Conservation (phyloP, 306 rosid species). For the Dryas alaskensis region DNA sequence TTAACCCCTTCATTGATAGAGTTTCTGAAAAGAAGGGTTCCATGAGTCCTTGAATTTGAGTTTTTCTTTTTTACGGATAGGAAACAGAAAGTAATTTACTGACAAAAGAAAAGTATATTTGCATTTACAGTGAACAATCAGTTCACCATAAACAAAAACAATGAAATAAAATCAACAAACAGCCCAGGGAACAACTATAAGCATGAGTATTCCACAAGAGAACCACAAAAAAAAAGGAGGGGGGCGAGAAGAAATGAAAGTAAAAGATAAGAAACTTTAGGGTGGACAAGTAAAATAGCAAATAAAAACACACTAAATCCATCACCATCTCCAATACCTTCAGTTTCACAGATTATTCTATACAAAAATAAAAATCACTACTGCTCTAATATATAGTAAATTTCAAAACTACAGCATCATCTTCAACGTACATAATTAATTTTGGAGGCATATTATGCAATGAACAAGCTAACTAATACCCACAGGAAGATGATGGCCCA, state of each 20-base stretch:
- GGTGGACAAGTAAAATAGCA: not conserved
- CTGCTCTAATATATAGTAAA: not conserved
- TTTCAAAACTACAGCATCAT: not conserved
- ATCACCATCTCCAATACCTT: not conserved
- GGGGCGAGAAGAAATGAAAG: too few relatives aligned
- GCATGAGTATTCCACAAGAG: not conserved
- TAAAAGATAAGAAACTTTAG: not conserved
- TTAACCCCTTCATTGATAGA: slow-evolving; percentile 96
- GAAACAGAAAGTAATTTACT: not conserved
- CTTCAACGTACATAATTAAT: not conserved
- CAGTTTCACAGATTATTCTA: not conserved
- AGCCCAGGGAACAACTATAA: not conserved
- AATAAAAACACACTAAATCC: too few relatives aligned
- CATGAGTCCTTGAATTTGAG: slow-evolving; percentile 3
- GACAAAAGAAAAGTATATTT: not conserved
- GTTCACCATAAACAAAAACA: not conserved
- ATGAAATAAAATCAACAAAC: not conserved
- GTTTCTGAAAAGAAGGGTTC: slow-evolving; percentile 63
- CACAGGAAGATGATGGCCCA: not conserved
- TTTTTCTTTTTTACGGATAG: not conserved
- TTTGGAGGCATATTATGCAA: not conserved
- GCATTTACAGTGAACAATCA: not conserved
- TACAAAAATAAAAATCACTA: not conserved
- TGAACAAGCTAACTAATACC: not conserved
- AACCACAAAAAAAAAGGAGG: not conserved